phyloP scores from a whole-genome alignment of 139 green algal genomes.

The Volvox africanus region DNA sequence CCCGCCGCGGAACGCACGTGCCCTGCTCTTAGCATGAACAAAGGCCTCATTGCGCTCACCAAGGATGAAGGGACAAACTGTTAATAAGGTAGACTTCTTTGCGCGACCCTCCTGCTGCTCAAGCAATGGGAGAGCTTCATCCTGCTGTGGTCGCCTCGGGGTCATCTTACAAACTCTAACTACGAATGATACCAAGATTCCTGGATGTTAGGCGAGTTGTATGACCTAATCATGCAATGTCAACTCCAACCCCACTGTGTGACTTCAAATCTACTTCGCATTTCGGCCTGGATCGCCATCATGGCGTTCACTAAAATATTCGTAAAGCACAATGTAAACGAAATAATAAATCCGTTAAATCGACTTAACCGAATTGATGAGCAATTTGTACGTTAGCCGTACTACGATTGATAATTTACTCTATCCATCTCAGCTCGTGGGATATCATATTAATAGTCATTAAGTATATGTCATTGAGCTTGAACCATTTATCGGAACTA shows the following conservation, averaged over 20 bases:
- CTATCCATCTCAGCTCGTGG: no score
- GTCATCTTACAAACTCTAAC: neutral
- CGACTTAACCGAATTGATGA: no score
- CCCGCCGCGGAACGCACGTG: neutral
- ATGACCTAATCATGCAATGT: neutral
- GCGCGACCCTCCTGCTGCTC: neutral
- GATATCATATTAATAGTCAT: no score
- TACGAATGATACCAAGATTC: neutral
- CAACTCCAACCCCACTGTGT: neutral
- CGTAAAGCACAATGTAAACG: no score
- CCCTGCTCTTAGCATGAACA: neutral
- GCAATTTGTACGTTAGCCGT: no score
- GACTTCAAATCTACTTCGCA: neutral
- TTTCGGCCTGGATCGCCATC: neutral
- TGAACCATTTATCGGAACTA: no score
- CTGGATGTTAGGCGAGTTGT: neutral
- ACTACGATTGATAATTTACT: no score
- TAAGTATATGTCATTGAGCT: no score
- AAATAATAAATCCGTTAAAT: no score
- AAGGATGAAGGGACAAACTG: slow-evolving; percentile 92
- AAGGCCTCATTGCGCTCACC: slow-evolving; percentile 48
- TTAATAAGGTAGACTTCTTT: slow-evolving; percentile 77
- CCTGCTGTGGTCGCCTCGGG: neutral
- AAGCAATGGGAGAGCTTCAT: slow-evolving; percentile 30
- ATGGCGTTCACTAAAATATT: neutral